phyloP scores from a whole-genome alignment of 2,329 filamentous ascomycete species.

The Epichloe elymi region DNA sequence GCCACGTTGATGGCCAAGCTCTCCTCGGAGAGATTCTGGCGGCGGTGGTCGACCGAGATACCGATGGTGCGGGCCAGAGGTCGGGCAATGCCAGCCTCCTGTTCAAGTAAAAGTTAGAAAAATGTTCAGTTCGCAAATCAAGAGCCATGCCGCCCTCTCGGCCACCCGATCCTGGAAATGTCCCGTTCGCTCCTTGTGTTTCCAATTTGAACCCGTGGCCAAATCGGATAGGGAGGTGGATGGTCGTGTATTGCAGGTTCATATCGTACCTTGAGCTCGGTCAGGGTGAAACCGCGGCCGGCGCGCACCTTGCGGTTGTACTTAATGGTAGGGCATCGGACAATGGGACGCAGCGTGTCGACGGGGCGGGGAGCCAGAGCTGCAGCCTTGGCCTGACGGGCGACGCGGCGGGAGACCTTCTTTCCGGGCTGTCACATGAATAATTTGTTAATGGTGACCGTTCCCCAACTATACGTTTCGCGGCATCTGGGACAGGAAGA shows the following conservation, averaged over 20 bases:
- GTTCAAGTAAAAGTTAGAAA: slow-evolving; percentile 21
- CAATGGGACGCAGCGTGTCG: slow-evolving; percentile 91
- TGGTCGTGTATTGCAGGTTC: neutral
- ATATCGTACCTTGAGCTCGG: slow-evolving; percentile 83
- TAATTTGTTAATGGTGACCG: neutral
- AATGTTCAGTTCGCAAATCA: neutral
- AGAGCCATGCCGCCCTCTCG: neutral
- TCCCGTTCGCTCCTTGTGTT: neutral
- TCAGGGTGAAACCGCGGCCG: slow-evolving; percentile 93
- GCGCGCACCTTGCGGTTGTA: slow-evolving; percentile 97
- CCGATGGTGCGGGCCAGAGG: slow-evolving; percentile 91
- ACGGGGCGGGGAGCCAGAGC: slow-evolving; percentile 91
- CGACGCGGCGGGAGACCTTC: slow-evolving; percentile 85
- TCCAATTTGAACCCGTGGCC: neutral
- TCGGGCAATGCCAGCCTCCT: slow-evolving; percentile 93
- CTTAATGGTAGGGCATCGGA: slow-evolving; percentile 95
- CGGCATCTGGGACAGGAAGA: neutral
- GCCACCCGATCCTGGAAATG: neutral
- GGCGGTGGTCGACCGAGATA: slow-evolving; percentile 91
- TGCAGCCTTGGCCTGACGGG: slow-evolving; percentile 88
- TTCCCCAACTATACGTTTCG: neutral
- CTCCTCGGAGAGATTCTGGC: slow-evolving; percentile 95
- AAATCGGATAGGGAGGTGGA: neutral
- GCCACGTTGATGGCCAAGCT: slow-evolving; percentile 87
- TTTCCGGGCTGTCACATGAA: slow-evolving; percentile 60